Evolutionary conservation across 2,329 filamentous ascomycete species (phyloP).

Genomic region (Endothia cerciana): DNA sequence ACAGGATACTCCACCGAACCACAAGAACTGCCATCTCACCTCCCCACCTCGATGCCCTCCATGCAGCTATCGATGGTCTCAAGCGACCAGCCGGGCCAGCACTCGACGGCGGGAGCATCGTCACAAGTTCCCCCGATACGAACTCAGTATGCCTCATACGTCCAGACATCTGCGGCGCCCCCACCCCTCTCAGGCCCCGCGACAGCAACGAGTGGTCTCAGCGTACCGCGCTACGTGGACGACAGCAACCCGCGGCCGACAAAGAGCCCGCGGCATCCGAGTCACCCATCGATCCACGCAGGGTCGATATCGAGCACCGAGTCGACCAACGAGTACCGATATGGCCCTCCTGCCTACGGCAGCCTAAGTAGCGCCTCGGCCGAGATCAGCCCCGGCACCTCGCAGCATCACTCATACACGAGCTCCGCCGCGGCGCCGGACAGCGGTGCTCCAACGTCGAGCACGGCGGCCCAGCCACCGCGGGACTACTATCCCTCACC

Average conservation of each 20-base stretch:
- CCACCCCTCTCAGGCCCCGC: slow-evolving; percentile 52
- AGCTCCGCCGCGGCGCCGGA: slow-evolving; percentile 24
- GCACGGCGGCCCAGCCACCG: slow-evolving; percentile 37
- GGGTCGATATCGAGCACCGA: slow-evolving; percentile 54
- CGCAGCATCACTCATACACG: slow-evolving; percentile 33
- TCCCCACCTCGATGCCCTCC: slow-evolving; percentile 58
- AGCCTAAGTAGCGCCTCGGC: slow-evolving; percentile 38
- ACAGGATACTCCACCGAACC: slow-evolving; percentile 54
- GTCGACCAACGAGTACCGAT: slow-evolving; percentile 59
- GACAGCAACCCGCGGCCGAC: slow-evolving; percentile 53
- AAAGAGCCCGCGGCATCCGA: slow-evolving; percentile 60
- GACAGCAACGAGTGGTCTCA: slow-evolving; percentile 51
- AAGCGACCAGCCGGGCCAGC: slow-evolving; percentile 48
- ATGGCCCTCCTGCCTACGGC: slow-evolving; percentile 50
- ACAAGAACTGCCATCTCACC: slow-evolving; percentile 56
- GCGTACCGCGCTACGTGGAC: slow-evolving; percentile 62
- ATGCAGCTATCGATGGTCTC: slow-evolving; percentile 55
- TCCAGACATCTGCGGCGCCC: slow-evolving; percentile 53
- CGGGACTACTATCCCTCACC: slow-evolving; percentile 60
- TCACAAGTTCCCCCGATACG: slow-evolving; percentile 46
- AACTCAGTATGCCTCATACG: slow-evolving; percentile 58
- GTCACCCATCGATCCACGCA: slow-evolving; percentile 58
- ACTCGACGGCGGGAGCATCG: slow-evolving; percentile 11
- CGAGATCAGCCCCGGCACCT: slow-evolving; percentile 43
- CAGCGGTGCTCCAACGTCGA: slow-evolving; percentile 25